Base-by-base conservation (phyloP, 345 rosid genomes). In the Passiflora organensis region DNA sequence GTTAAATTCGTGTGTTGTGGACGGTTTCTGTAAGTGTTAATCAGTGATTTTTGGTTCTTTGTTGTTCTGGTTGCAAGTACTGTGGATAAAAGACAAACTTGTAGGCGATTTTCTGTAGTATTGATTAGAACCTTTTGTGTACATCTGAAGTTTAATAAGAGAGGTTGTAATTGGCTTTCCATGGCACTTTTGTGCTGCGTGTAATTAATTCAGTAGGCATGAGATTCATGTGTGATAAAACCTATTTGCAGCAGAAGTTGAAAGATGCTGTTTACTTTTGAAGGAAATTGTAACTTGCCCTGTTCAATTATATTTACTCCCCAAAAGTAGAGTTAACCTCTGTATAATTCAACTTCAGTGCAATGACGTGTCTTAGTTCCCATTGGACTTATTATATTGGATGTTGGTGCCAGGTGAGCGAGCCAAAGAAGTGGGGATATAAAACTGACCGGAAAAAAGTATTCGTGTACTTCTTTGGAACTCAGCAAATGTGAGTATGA, bases 371-470 rank as follows among this genome's bases (percentile, higher is more conserved):
- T 49, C 13, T 19, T 20, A 5, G 0, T n/a, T 43, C 15, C 28
- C 9, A 5, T 51, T 19, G 25, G 25, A 6, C 36, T 16, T n/a
- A 23, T 59, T 62, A 16, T 1, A 53, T 21, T 75, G 59, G n/a
- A n/a, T n/a, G n/a, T n/a, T 62, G 6, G 48, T 71, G 56, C 57
- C 76, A 91, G 97, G 96, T 91, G 60, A 87, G 95, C 37, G 89
- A 87, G 73, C 97, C 97, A 2, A 83, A 79, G 61, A 82, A 91
- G 66, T 91, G 97, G 97, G 97, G 96, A 22, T 85, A 78, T 65
- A 62, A 81, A 42, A 62, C 91, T 39, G 95, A 91, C 71, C 80
- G 75, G 95, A 91, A 80, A 82, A 91, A 91, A 83, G 88, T 91
- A 19, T 70, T 87, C 49, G 97, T 91, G 60, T 83, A 74, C 73